Evolutionary conservation across 2,329 filamentous ascomycete genomes (phyloP), one percentile per base, ranked within the genome.

Genomic region (Chaetomiaceae sp.): DNA sequence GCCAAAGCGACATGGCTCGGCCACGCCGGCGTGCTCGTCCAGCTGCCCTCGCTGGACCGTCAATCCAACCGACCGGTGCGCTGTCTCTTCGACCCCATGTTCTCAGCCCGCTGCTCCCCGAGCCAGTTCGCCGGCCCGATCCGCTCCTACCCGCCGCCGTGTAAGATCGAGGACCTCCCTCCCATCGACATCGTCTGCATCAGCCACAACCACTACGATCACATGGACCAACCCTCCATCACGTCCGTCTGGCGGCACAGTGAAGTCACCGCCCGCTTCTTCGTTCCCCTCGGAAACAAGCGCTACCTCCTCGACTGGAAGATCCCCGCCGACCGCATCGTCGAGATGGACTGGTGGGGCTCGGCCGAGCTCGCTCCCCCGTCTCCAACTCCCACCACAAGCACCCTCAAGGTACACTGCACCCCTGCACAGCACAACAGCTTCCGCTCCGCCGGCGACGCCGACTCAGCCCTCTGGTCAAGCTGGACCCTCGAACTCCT

Each of bases 291-390:
- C 4, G 83, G 83, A 8, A 84, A 87, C 61, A 82, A 82, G 65
- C 64, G 73, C 29, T 89, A 85, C 84, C 88, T 89, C 62, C 66
- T 72, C 6, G 70, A 75, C 14, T 77, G 73, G 39, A 83, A 82
- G 0, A 80, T 89, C 17, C 45, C 52, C 0, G 23, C 47, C 6
- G 59, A 76, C 4, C 83, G 85, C 52, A 77, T 85, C 23, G 84
- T 82, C 0, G 87, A 89, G 65, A 64, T 89, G 59, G 87, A 90
- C 67, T 89, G 87, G 87, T 90, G 87, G 87, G 82, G 88, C 49
- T 79, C 81, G 54, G 72, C 78, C 7, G 77, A 84, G 40, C 65
- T 88, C 3, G 51, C 54, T 12, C 60, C 59, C 45, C 55, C 60
- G 11, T 22, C 25, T 23, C 47, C 57, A 19, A 20, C 53, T 40